phyloP scores from a whole-genome alignment of 768 basidiomycete species.

The Suillus variegatus region DNA sequence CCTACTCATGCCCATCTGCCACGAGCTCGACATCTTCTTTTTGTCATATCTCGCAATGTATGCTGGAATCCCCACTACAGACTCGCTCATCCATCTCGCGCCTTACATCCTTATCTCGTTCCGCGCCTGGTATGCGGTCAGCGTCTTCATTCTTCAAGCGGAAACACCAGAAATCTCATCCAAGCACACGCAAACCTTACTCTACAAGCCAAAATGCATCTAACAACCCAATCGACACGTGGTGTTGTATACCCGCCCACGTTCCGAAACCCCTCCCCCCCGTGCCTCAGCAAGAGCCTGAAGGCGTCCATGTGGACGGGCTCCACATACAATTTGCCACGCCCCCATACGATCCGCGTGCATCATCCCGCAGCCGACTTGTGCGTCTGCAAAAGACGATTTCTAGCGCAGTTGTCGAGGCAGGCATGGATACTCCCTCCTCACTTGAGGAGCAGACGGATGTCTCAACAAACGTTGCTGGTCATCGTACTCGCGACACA shows the following conservation, averaged over 20 bases:
- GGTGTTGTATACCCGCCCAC: slow-evolving; percentile 8
- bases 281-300: slow-evolving; percentile 7
- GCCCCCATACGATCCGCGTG: slow-evolving; percentile 1
- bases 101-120: slow-evolving; percentile 12
- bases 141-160: slow-evolving; percentile 28
- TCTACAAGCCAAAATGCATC: neutral
- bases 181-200: slow-evolving; percentile 1
- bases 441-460: slow-evolving; percentile 4
- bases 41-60: slow-evolving; percentile 19
- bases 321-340: slow-evolving; percentile 28
- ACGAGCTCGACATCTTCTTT: slow-evolving; percentile 27
- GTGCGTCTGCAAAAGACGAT: slow-evolving; percentile 37
- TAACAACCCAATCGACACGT: slow-evolving; percentile 11
- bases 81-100: slow-evolving; percentile 19
- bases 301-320: slow-evolving; percentile 18
- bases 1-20: slow-evolving; percentile 10
- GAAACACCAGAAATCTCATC: slow-evolving; percentile 12
- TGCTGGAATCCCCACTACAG: slow-evolving; percentile 12
- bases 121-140: slow-evolving; percentile 19
- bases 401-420: slow-evolving; percentile 37
- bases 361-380: slow-evolving; percentile 24
- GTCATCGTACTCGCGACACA: neutral
- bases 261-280: slow-evolving; percentile 22
- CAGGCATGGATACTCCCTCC: slow-evolving; percentile 41
- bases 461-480: slow-evolving; percentile 1